Base-by-base conservation (phyloP, 176 grass and related monocot species). In the Miscanthus lutarioriparius region DNA sequence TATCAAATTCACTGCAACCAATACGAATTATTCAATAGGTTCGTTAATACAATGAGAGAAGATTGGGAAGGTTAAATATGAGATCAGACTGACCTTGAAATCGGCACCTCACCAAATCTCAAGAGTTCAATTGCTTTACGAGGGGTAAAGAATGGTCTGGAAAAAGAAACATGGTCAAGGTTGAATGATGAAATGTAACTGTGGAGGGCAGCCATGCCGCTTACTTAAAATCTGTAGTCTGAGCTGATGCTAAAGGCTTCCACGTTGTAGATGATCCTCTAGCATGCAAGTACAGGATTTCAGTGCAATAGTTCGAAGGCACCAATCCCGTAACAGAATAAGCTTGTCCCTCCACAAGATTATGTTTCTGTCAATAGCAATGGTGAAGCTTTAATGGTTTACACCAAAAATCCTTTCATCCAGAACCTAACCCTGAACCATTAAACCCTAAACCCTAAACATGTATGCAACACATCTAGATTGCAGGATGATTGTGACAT, bases 1-100 rank as follows among this genome's bases (percentile, higher is more conserved):
- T 75, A 78, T 98, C 93, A 81, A 98, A 98, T 86, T 95, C 96
- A 87, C 96, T 98, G 80, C 80, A 93, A 83, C 15, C 85, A 79
- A 84, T 20, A 91, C 64, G 64, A 68, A 28, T 10, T 53, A 61
- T 47, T 86, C 43, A 59, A 38, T 30, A 87, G 41, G 64, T 48
- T 70, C 64, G 77, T 63, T 68, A 63, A 62, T 77, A 16, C 6
- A 86, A 48, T 61, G 15, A 83, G 12, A 54, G 20, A 8, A 77
- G 43, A 77, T 61, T 76, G 16, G 63, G 67, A 41, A 72, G 44
- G 76, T 72, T 39, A 88, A 26, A 19, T 82, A 70, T 78, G 23
- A 37, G 12, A 47, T 20, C 68, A 90, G 69, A 69, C 79, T 80
- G 58, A 98, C 96, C 96, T 95, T 84, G 93, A 84, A 64, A 98